phyloP scores from a whole-genome alignment of 2,329 filamentous ascomycete species.

The Neopestalotiopsis rosae region DNA sequence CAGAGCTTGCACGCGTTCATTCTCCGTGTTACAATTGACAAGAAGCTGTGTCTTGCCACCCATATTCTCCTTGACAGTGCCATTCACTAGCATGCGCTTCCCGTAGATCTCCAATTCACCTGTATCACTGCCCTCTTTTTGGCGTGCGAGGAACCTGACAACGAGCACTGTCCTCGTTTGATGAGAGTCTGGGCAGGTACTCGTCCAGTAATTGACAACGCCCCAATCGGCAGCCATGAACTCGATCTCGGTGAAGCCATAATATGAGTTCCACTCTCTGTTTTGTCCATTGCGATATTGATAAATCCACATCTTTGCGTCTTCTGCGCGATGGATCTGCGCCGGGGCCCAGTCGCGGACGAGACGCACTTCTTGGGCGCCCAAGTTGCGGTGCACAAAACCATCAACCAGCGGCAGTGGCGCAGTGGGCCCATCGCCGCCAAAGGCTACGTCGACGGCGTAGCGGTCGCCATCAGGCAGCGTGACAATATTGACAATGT shows the following conservation, averaged over 20 bases:
- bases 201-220: slow-evolving; percentile 63
- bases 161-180: slow-evolving; percentile 61
- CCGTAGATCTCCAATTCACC: slow-evolving; percentile 53
- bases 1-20: slow-evolving; percentile 26
- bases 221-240: slow-evolving; percentile 67
- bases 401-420: slow-evolving; percentile 59
- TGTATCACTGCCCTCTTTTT: slow-evolving; percentile 42
- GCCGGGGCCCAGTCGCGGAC: slow-evolving; percentile 53
- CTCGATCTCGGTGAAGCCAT: slow-evolving; percentile 70
- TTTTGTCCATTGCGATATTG: slow-evolving; percentile 57
- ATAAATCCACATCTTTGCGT: slow-evolving; percentile 65
- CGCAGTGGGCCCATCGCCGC: slow-evolving; percentile 62
- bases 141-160: slow-evolving; percentile 56
- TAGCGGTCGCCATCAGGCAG: slow-evolving; percentile 53
- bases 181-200: slow-evolving; percentile 51
- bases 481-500: slow-evolving; percentile 67
- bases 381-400: slow-evolving; percentile 52
- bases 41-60: slow-evolving; percentile 55
- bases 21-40: slow-evolving; percentile 52
- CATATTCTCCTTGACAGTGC: slow-evolving; percentile 58
- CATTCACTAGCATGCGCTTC: slow-evolving; percentile 56
- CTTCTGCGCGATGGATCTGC: slow-evolving; percentile 44
- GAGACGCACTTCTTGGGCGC: slow-evolving; percentile 61
- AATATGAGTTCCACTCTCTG: slow-evolving; percentile 62
- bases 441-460: slow-evolving; percentile 68